Evolutionary conservation across 2,329 filamentous ascomycete species (phyloP).

Genomic region (Fusarium globosum): DNA sequence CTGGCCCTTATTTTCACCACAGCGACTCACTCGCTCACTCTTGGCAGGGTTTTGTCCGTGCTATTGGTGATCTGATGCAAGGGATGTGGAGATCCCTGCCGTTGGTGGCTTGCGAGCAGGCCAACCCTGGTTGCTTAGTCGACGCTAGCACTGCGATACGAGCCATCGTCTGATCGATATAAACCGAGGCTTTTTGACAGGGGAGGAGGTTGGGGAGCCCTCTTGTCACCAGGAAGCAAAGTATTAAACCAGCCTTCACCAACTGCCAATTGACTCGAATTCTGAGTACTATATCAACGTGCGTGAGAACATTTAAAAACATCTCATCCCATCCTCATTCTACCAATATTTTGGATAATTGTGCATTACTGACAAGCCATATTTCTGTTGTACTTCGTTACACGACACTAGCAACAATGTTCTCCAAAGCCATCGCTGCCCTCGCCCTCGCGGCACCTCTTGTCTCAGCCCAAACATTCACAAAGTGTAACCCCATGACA

Average conservation of each 20-base stretch:
- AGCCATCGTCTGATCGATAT: slow-evolving; percentile 29
- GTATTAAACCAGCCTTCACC: slow-evolving; percentile 23
- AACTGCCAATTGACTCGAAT: not conserved
- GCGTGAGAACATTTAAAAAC: slow-evolving; percentile 10
- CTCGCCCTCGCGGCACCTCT: slow-evolving; percentile 35
- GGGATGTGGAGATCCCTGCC: slow-evolving; percentile 14
- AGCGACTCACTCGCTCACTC: not conserved
- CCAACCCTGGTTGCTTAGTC: slow-evolving; percentile 26
- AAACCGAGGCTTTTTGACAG: slow-evolving; percentile 32
- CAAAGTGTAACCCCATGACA: slow-evolving; percentile 35
- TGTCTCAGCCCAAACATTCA: slow-evolving; percentile 38
- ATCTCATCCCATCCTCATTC: not conserved
- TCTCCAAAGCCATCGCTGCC: slow-evolving; percentile 29
- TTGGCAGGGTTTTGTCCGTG: not conserved
- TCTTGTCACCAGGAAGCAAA: not conserved
- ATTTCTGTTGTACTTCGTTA: not conserved
- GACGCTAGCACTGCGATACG: slow-evolving; percentile 25
- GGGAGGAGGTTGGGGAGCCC: slow-evolving; percentile 5
- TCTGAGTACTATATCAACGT: slow-evolving; percentile 12
- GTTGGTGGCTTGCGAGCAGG: slow-evolving; percentile 16
- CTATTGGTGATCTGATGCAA: slow-evolving; percentile 6
- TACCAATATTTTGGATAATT: not conserved
- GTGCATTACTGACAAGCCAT: slow-evolving; percentile 6
- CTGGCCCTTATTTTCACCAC: not conserved
- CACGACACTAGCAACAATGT: slow-evolving; percentile 30